phyloP scores from a whole-genome alignment of 305 asterid species.

The Caryopteris hybrid region DNA sequence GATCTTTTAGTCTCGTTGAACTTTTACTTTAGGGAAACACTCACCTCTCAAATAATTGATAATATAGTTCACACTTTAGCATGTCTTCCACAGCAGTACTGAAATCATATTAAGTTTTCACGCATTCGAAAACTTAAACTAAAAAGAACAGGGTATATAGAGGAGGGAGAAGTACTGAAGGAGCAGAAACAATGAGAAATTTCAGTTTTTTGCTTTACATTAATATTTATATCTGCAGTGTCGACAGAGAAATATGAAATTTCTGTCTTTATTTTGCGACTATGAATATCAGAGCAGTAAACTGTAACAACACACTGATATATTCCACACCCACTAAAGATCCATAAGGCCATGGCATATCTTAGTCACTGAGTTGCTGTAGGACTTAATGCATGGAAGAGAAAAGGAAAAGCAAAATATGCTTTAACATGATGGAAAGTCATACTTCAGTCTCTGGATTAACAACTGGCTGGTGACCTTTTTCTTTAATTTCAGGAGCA shows the following conservation, averaged over 20 bases:
- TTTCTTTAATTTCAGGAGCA: constrained; percentile 55
- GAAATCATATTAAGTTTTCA: not conserved
- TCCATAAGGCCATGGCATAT: not conserved
- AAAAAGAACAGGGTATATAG: not conserved
- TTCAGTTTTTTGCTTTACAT: not conserved
- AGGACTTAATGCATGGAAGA: not conserved
- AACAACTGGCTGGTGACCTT: constrained; percentile 5
- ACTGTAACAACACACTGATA: not conserved
- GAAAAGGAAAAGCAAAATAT: constrained; percentile 4
- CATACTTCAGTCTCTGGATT: constrained; percentile 2
- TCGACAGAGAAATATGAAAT: not conserved
- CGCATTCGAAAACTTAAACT: not conserved
- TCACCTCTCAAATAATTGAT: not conserved
- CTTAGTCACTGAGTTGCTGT: not conserved
- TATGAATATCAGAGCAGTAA: not conserved
- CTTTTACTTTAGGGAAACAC: no score
- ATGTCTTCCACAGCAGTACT: not conserved
- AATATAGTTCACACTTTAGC: not conserved
- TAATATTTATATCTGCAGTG: not conserved
- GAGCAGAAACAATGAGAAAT: not conserved
- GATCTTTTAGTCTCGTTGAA: not conserved
- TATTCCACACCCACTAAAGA: not conserved
- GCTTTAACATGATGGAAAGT: constrained; percentile 4
- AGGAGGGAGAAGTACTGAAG: not conserved
- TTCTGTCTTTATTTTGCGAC: not conserved